phyloP scores from a whole-genome alignment of 768 basidiomycete species.

The Amanita thiersii region DNA sequence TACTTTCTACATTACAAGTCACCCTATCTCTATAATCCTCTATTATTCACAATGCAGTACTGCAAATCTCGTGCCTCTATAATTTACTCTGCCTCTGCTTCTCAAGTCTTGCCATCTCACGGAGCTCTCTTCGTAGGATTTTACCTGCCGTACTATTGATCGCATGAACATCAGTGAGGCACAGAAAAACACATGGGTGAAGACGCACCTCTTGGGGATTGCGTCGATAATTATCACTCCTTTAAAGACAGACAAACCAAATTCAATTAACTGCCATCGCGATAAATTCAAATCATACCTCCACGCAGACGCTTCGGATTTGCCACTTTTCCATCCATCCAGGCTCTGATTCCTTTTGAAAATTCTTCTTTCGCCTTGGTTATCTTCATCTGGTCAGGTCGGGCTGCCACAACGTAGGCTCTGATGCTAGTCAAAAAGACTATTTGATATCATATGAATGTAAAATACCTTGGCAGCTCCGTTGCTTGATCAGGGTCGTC shows the following conservation, averaged over 20 bases:
- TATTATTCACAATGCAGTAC: too few relatives aligned
- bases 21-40: too few relatives aligned
- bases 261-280: not conserved
- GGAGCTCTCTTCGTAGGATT: constrained; percentile 71
- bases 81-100: too few relatives aligned
- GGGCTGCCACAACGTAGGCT: constrained; percentile 36
- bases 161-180: constrained; percentile 1
- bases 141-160: constrained; percentile 69
- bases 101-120: constrained; percentile 61
- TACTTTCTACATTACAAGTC: too few relatives aligned
- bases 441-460: not conserved
- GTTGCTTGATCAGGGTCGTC: constrained; percentile 42
- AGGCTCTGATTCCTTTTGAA: constrained; percentile 33
- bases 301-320: constrained; percentile 58
- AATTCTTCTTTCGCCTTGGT: constrained; percentile 23
- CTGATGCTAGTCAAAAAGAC: constrained; percentile 16
- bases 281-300: constrained; percentile 22
- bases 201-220: constrained; percentile 6
- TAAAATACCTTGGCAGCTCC: constrained; percentile 53
- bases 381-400: constrained; percentile 13
- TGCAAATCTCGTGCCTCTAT: too few relatives aligned
- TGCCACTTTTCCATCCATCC: constrained; percentile 48
- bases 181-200: not conserved
- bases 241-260: not conserved
- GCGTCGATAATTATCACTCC: constrained; percentile 8